Evolutionary conservation across 179 eudicot genomes (phyloP), one percentile per base, ranked within the genome.

Genomic region (Nepenthes alata): DNA sequence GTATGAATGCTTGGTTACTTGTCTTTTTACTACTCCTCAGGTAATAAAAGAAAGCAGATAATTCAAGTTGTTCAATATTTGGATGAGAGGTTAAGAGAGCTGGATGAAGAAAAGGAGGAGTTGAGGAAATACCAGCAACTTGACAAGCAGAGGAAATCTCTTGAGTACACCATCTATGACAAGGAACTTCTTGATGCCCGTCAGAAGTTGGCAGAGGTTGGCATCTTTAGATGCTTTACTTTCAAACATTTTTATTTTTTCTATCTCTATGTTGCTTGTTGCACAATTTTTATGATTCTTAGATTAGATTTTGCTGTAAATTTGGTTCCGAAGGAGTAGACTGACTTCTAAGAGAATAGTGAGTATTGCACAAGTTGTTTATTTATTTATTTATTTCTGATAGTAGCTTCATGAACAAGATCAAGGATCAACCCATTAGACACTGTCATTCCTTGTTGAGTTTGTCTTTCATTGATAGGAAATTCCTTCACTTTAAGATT

Each of bases 31-130:
- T 61, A 11, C 9, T 57, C 64, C 54, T 53, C 76, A 94, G 99
- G 96, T 55, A 94, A 88, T 63, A 94, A 90, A 81, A 77, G 96
- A 75, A 90, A 76, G 67, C 99, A 90, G 75, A 94, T 94, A 63
- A 85, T 90, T 75, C 96, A 94, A 81, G 99, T 90, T 60, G 97
- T 94, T 61, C 88, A 94, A 76, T 94, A 90, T 72, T 79, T 94
- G 87, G 97, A 94, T 69, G 99, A 94, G 78, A 84, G 99, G 77
- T 74, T 94, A 67, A 85, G 76, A 77, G 98, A 93, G 80, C 79
- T 94, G 62, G 99, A 94, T 69, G 97, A 85, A 73, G 99, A 90
- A 75, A 94, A 90, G 75, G 96, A 91, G 70, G 99, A 94, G 76
- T 64, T 90, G 69, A 83, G 77, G 73, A 83, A 83, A 66, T 94